Evolutionary conservation across 1,284 basidiomycete species (phyloP).

Genomic region (Psilocybe mexicana): DNA sequence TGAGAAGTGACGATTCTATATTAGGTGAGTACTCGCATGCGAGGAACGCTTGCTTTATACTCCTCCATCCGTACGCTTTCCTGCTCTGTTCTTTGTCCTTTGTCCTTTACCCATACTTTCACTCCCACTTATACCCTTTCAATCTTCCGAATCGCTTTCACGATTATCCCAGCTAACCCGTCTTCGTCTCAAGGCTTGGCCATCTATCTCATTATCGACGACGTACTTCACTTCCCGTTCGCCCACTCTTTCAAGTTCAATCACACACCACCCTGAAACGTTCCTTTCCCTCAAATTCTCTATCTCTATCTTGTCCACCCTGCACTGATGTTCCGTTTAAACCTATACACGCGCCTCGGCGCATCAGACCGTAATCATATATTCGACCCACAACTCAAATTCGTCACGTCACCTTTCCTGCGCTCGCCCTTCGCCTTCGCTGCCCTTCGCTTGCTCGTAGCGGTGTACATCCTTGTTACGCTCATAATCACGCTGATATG

Average conservation of each 20-base stretch:
- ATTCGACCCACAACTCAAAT: slow-evolving; percentile 55
- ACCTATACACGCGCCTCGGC: slow-evolving; percentile 15
- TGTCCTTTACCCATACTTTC: background rate
- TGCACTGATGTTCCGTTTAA: slow-evolving; percentile 12
- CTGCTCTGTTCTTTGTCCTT: background rate
- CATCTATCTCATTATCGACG: too few species aligned
- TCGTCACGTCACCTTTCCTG: slow-evolving; percentile 59
- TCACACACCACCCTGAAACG: background rate
- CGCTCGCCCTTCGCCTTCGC: slow-evolving; percentile 46
- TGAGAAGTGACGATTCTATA: too few species aligned
- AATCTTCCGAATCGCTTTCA: background rate
- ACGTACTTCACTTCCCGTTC: too few species aligned
- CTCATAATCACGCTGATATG: slow-evolving; percentile 46
- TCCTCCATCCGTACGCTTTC: background rate
- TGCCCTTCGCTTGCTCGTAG: slow-evolving; percentile 47
- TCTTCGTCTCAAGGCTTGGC: too few species aligned
- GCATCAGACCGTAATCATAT: background rate
- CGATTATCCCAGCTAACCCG: background rate
- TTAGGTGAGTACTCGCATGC: too few species aligned
- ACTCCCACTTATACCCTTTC: too few species aligned
- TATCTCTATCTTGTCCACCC: background rate
- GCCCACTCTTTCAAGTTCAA: too few species aligned
- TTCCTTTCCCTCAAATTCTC: background rate
- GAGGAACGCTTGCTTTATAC: too few species aligned
- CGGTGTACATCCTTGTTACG: slow-evolving; percentile 53